These are phyloP conservation scores for Neopestalotiopsis rosae DNA, from an alignment of 2,329 filamentous ascomycete genomes.

Conservation along the genomic window DNA sequence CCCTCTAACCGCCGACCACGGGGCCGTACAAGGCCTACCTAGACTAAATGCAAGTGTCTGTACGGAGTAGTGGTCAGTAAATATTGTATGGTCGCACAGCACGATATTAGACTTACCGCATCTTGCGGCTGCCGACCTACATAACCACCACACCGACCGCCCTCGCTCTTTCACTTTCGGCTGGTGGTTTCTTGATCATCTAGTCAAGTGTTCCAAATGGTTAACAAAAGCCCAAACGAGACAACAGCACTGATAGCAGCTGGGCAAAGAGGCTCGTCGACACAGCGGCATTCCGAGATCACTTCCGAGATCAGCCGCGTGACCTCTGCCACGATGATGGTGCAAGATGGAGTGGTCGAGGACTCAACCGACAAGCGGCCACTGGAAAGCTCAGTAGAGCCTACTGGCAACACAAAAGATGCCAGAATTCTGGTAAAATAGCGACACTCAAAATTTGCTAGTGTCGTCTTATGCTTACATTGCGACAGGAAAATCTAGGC, in stretches of 20 bases:
- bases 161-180: neutral
- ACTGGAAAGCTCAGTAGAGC: slow-evolving; percentile 1
- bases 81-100: neutral
- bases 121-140: neutral
- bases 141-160: neutral
- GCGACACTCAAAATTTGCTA: neutral
- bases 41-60: no score
- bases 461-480: slow-evolving; percentile 2
- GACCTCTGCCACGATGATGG: neutral
- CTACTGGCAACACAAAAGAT: slow-evolving; percentile 13
- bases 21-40: neutral
- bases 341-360: neutral
- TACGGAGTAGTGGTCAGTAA: no score
- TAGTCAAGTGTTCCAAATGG: neutral
- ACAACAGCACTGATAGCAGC: neutral
- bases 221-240: neutral
- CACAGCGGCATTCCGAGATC: neutral
- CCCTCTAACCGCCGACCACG: neutral
- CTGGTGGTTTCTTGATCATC: neutral
- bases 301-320: neutral
- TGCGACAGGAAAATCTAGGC: slow-evolving; percentile 52
- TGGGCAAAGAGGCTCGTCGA: neutral
- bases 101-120: neutral
- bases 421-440: slow-evolving; percentile 8
- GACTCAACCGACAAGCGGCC: neutral